Percentiles rank a stretch among this genome's conserved stretches.
phyloP scores from a whole-genome alignment of 176 grass and related monocot species.

The Carex littledalei region DNA sequence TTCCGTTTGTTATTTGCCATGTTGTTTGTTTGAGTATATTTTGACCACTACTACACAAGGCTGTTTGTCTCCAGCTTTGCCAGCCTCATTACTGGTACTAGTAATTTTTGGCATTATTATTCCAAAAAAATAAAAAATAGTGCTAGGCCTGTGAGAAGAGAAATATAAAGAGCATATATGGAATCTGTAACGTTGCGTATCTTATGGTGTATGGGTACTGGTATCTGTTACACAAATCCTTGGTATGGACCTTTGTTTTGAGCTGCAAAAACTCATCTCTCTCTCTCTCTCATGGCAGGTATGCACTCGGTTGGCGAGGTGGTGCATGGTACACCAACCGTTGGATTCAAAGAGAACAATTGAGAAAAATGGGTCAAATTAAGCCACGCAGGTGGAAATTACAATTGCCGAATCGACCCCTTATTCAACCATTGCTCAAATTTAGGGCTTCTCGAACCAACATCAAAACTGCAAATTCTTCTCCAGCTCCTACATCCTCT shows the following conservation, averaged over 20 bases:
- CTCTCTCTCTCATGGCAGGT: constrained; percentile 28
- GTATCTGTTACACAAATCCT: not conserved
- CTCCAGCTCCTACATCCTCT: constrained; percentile 4
- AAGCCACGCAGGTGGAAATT: constrained; percentile 59
- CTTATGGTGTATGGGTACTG: not conserved
- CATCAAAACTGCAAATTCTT: constrained; percentile 11
- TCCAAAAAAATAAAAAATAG: not conserved
- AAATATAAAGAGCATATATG: not conserved
- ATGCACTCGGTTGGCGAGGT: constrained; percentile 76
- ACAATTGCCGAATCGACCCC: not conserved
- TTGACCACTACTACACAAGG: not conserved
- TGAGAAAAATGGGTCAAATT: constrained; percentile 67
- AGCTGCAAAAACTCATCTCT: not conserved
- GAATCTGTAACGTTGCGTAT: not conserved
- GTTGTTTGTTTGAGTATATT: not conserved
- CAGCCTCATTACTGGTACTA: not conserved
- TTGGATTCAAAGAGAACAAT: constrained; percentile 57
- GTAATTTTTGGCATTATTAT: not conserved
- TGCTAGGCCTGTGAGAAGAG: not conserved
- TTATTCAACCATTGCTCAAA: constrained; percentile 23
- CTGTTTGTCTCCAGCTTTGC: not conserved
- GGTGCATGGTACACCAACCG: constrained; percentile 62
- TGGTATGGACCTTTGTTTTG: not conserved
- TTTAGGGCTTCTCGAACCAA: constrained; percentile 16
- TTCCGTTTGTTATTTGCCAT: not conserved